A percentile compares a stretch with the other conserved stretches of the same genome.
These are phyloP conservation scores for Gastrodia elata DNA, from an alignment of 106 monocot genomes.

Conservation along the genomic window DNA sequence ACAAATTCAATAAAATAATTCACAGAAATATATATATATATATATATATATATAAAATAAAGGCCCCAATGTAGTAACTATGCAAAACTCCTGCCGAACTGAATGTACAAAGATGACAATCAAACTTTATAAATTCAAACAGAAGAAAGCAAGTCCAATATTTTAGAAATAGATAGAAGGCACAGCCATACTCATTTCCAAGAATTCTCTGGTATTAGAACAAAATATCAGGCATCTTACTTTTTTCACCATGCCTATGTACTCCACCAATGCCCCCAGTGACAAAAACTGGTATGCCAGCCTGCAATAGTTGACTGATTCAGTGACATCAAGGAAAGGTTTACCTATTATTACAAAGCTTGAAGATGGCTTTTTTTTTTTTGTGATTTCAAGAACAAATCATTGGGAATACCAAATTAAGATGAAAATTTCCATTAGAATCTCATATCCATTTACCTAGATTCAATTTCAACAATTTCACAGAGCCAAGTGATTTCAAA, in stretches of 20 bases:
- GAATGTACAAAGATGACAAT: background rate
- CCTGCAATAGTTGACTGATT: slow-evolving; percentile 31
- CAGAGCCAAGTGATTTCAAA: too few species aligned
- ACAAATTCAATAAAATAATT: background rate
- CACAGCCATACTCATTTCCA: background rate
- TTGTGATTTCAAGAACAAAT: background rate
- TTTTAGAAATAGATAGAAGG: background rate
- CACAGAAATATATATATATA: background rate
- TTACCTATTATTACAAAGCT: background rate
- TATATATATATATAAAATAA: too few species aligned
- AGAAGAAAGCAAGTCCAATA: background rate
- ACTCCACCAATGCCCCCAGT: slow-evolving; percentile 98
- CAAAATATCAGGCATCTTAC: slow-evolving; percentile 25
- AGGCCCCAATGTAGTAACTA: background rate
- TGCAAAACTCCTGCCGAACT: background rate
- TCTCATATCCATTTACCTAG: background rate
- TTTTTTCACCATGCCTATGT: slow-evolving; percentile 84
- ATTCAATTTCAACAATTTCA: background rate
- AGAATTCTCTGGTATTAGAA: background rate
- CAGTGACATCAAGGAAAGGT: background rate
- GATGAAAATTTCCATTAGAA: background rate
- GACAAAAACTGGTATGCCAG: slow-evolving; percentile 84
- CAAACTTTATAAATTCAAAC: background rate
- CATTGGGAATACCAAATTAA: background rate
- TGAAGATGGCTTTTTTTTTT: background rate